A percentile compares a stretch with the other conserved stretches of the same genome.
phyloP scores from a whole-genome alignment of 148 eudicot species.

The Talinum fruticosum region DNA sequence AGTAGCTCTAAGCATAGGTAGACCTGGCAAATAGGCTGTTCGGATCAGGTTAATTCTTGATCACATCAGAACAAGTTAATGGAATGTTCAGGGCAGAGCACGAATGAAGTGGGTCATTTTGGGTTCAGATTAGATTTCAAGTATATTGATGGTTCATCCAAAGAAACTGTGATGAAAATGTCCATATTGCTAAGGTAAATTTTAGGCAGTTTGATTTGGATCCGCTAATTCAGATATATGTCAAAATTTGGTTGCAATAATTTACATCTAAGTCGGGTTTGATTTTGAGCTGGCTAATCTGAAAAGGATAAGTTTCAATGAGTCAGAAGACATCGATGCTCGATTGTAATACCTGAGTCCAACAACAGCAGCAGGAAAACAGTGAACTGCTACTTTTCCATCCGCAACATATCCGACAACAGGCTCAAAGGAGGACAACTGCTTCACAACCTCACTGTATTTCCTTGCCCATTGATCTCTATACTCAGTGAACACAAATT shows the following conservation, averaged over 20 bases:
- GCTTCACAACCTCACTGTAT: conserved; percentile 21
- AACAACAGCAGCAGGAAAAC: conserved; percentile 39
- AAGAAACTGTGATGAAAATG: no score
- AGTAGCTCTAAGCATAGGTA: background rate
- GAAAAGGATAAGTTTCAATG: background rate
- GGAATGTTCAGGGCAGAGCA: no score
- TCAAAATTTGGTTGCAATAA: no score
- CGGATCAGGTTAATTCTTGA: background rate
- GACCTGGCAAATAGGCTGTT: background rate
- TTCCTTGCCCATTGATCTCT: conserved; percentile 28
- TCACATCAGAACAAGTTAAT: no score
- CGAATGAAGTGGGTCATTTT: no score
- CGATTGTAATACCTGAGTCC: conserved; percentile 26
- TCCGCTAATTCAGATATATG: no score
- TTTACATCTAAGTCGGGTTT: background rate
- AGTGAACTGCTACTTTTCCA: conserved; percentile 23
- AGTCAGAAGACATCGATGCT: background rate
- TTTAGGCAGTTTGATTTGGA: no score
- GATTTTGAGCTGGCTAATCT: no score
- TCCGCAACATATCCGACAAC: conserved; percentile 7
- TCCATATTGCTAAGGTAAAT: no score
- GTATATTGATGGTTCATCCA: no score
- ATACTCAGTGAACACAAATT: conserved; percentile 34
- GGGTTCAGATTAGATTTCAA: no score
- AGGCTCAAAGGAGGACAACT: conserved; percentile 26